Conservation (phyloP, 305 asterid genomes). For the Lippia alba region DNA sequence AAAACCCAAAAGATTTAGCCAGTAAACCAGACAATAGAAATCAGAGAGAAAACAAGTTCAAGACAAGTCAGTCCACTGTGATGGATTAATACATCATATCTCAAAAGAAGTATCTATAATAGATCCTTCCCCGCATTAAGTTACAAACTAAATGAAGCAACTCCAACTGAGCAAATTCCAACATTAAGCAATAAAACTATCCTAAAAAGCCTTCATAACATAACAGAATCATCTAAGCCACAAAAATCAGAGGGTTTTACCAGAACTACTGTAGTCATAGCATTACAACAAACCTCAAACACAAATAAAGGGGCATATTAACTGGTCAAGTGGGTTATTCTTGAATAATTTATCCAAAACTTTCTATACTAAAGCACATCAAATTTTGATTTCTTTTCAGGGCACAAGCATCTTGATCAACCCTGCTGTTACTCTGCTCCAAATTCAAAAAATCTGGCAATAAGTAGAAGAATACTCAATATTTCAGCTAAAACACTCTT, state of each 20-base stretch:
- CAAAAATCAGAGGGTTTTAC: slow-evolving; percentile 11
- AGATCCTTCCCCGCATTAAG: background rate
- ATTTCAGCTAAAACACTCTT: slow-evolving; percentile 17
- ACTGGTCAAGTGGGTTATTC: background rate
- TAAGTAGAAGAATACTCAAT: slow-evolving; percentile 24
- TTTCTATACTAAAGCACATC: slow-evolving; percentile 24
- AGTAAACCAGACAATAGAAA: slow-evolving; percentile 14
- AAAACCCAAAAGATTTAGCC: slow-evolving; percentile 12
- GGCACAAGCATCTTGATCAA: slow-evolving; percentile 35
- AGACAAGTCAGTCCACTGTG: no score
- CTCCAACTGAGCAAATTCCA: background rate
- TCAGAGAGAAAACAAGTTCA: background rate
- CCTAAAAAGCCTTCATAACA: background rate
- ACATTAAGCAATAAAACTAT: background rate
- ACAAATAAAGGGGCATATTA: background rate
- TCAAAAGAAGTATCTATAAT: background rate
- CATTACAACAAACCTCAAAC: background rate
- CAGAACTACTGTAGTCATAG: slow-evolving; percentile 5
- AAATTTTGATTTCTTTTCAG: slow-evolving; percentile 32
- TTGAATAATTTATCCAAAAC: slow-evolving; percentile 1
- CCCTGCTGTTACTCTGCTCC: slow-evolving; percentile 23
- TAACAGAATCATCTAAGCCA: background rate
- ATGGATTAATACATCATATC: background rate
- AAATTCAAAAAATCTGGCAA: slow-evolving; percentile 27
- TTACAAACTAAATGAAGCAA: slow-evolving; percentile 17